phyloP scores from a whole-genome alignment of 306 rosid genomes.

The Erythrophleum fordii region DNA sequence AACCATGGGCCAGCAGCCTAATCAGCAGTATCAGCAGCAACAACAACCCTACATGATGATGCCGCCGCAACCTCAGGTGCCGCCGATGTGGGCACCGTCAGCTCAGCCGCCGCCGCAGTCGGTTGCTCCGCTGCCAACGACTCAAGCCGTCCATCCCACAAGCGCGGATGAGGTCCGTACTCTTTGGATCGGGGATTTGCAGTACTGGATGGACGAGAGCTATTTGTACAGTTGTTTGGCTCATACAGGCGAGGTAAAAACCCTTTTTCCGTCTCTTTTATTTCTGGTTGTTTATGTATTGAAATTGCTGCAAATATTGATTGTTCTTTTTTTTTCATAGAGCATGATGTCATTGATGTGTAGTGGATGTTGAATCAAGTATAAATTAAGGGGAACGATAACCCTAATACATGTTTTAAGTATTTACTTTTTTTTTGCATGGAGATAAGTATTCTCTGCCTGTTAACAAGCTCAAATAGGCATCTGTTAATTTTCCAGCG shows the following conservation, averaged over 20 bases:
- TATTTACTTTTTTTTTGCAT: background rate
- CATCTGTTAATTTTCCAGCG: background rate
- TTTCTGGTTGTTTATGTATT: background rate
- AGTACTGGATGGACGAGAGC: slow-evolving; percentile 95
- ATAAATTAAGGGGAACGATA: background rate
- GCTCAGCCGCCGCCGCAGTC: slow-evolving; percentile 51
- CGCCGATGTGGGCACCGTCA: slow-evolving; percentile 63
- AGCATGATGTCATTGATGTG: background rate
- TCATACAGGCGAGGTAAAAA: slow-evolving; percentile 79
- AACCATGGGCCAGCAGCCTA: slow-evolving; percentile 60
- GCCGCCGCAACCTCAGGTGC: slow-evolving; percentile 66
- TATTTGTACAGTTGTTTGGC: slow-evolving; percentile 68
- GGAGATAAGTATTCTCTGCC: background rate
- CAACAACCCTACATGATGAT: slow-evolving; percentile 78
- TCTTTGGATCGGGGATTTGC: slow-evolving; percentile 97
- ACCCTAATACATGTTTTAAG: background rate
- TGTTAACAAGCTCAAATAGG: background rate
- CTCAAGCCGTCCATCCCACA: slow-evolving; percentile 48
- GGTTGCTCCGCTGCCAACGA: slow-evolving; percentile 33
- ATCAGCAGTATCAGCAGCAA: slow-evolving; percentile 66
- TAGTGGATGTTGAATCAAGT: background rate
- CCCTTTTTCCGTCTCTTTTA: background rate
- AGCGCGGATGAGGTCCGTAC: slow-evolving; percentile 87
- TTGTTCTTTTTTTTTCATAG: background rate
- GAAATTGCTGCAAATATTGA: background rate